Evolutionary conservation across 2,329 filamentous ascomycete species (phyloP).

Genomic region (Penicillium sumatraense): DNA sequence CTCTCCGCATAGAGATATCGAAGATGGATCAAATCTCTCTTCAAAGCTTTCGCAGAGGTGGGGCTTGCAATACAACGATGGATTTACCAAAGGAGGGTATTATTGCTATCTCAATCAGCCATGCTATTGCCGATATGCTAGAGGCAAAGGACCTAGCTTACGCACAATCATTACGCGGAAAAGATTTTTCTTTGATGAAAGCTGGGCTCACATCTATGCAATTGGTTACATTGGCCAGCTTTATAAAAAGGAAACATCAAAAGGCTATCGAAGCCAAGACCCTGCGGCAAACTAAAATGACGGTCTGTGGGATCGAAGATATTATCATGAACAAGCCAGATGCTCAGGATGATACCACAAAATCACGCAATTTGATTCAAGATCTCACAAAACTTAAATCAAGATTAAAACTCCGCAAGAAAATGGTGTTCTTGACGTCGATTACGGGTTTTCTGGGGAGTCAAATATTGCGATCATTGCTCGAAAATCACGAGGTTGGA

Average conservation of each 20-base stretch:
- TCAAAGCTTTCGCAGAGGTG: neutral
- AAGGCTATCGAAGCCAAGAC: neutral
- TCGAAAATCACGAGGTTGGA: neutral
- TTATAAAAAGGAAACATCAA: neutral
- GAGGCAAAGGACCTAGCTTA: neutral
- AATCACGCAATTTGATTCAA: neutral
- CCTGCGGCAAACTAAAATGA: neutral
- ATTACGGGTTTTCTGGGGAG: constrained; percentile 9
- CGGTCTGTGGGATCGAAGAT: neutral
- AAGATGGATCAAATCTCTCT: neutral
- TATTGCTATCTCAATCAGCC: neutral
- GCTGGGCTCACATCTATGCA: neutral
- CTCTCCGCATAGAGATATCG: neutral
- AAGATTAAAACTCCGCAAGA: neutral
- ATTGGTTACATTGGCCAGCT: neutral
- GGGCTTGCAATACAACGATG: neutral
- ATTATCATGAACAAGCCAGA: neutral
- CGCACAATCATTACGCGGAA: neutral
- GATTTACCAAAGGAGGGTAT: neutral
- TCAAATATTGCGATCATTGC: neutral
- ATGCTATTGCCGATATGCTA: neutral
- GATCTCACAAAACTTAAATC: neutral
- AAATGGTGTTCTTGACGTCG: constrained; percentile 5
- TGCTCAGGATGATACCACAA: neutral
- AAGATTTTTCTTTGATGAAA: neutral